Percentiles rank a stretch among this genome's conserved stretches.
Conservation (phyloP, 2,329 filamentous ascomycete genomes). For the Blastomyces percursus region DNA sequence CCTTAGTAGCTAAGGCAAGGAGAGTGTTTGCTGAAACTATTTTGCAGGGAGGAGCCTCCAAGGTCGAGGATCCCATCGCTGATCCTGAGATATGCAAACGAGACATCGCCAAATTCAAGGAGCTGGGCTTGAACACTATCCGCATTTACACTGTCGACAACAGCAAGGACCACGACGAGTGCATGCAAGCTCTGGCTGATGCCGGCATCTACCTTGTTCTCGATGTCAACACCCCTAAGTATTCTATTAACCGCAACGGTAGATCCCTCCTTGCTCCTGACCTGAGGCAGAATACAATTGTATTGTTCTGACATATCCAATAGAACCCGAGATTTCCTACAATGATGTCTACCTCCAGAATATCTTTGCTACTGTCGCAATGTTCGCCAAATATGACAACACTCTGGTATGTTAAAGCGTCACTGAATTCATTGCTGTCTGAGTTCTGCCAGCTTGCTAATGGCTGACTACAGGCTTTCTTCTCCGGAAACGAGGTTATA, state of each 20-base stretch:
- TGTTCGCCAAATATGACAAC: conserved; percentile 73
- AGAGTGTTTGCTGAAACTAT: neutral
- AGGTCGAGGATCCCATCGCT: conserved; percentile 62
- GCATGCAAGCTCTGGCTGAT: conserved; percentile 69
- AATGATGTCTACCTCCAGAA: conserved; percentile 76
- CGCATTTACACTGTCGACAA: conserved; percentile 93
- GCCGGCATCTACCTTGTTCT: conserved; percentile 87
- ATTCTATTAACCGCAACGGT: conserved; percentile 66
- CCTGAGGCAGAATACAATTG: neutral
- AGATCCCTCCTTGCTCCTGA: neutral
- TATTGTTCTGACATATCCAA: neutral
- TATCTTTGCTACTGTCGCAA: conserved; percentile 79
- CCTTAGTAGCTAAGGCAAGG: neutral
- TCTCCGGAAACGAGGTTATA: conserved; percentile 72
- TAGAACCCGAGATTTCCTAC: conserved; percentile 62
- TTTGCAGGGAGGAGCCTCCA: conserved; percentile 46
- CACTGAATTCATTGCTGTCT: neutral
- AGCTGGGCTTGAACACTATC: conserved; percentile 79
- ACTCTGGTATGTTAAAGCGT: conserved; percentile 42
- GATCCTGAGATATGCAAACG: conserved; percentile 60
- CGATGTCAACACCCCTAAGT: conserved; percentile 82
- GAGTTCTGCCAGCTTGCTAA: neutral
- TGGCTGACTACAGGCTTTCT: conserved; percentile 48
- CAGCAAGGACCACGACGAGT: conserved; percentile 65
- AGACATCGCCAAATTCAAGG: conserved; percentile 70